phyloP scores from a whole-genome alignment of 2,329 filamentous ascomycete species.

The Pestalotiopsis sp. region DNA sequence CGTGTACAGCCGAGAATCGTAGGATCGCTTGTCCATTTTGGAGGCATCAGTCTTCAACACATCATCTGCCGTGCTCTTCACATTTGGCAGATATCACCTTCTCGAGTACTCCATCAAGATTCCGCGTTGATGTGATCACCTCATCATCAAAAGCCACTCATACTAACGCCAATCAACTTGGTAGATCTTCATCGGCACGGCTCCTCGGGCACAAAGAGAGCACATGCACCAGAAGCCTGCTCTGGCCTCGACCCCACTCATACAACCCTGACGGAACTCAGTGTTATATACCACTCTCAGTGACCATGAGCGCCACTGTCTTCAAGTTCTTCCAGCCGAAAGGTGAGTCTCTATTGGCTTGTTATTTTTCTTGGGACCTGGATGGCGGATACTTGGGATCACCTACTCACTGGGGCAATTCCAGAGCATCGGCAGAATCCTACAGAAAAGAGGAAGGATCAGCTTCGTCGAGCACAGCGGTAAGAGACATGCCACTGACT shows the following conservation, averaged over 20 bases:
- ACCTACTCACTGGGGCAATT: neutral
- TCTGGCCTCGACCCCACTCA: neutral
- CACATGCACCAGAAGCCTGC: neutral
- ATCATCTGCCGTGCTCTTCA: neutral
- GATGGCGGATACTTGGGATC: neutral
- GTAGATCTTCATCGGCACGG: neutral
- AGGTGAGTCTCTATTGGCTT: neutral
- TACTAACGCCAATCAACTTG: neutral
- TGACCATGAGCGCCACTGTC: neutral
- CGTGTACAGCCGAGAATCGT: neutral
- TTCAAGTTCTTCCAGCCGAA: slow-evolving; percentile 8
- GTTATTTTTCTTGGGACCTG: neutral
- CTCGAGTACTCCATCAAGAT: neutral
- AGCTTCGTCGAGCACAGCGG: slow-evolving; percentile 8
- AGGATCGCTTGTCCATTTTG: neutral
- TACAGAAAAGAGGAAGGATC: neutral
- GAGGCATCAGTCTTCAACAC: neutral
- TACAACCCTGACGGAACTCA: neutral
- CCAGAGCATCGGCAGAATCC: slow-evolving; percentile 2
- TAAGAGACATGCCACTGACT: neutral
- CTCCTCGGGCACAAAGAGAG: neutral
- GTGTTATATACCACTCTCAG: neutral
- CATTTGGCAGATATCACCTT: no score
- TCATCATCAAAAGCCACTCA: neutral
- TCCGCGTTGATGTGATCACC: neutral